Evolutionary conservation across 768 basidiomycete genomes (phyloP), one percentile per base, ranked within the genome.

Genomic region (Trametes elegans): DNA sequence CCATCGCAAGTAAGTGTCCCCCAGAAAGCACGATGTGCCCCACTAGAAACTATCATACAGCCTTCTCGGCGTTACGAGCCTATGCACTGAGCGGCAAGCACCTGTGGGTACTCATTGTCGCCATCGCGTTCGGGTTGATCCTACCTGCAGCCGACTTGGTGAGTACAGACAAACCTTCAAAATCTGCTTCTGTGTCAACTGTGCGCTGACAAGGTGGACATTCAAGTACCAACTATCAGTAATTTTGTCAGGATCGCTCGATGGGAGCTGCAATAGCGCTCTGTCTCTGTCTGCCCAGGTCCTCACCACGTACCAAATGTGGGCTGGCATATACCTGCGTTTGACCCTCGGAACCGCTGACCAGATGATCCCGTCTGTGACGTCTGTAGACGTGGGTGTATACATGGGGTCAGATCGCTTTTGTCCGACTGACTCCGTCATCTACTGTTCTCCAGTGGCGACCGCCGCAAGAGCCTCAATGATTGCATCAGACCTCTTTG

Each of bases 51-150:
- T 5, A 2, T 1, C 7, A 3, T 18, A 2, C n/a, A 51, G 49
- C 40, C 14, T 51, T 51, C 39, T 51, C 49, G 13, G 39, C 49
- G 21, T 51, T 51, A 40, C 49, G 39, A 7, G 40, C 34, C 10
- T 51, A 42, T 23, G 49, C 49, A 11, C 18, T 51, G 14, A 42
- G 49, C 10, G 49, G 49, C 5, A 51, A 40, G 29, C 49, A 40
- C 5, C 13, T 51, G 11, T 51, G 49, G 49, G 16, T 42, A 7
- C 21, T 51, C 4, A 13, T 42, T 3, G n/a, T 42, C 11, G 40
- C 42, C 11, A 16, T 42, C 7, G 23, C 40, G 7, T 24, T 42
- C 19, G 49, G 39, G 16, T 2, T 51, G 27, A 40, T 51, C 4
- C n/a, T 51, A 23, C 49, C 49, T 4, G 40, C 40, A 3, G 49